Base-by-base conservation (phyloP, 192 early-diverging fungal genomes). In the Rhizophagus prolifer region DNA sequence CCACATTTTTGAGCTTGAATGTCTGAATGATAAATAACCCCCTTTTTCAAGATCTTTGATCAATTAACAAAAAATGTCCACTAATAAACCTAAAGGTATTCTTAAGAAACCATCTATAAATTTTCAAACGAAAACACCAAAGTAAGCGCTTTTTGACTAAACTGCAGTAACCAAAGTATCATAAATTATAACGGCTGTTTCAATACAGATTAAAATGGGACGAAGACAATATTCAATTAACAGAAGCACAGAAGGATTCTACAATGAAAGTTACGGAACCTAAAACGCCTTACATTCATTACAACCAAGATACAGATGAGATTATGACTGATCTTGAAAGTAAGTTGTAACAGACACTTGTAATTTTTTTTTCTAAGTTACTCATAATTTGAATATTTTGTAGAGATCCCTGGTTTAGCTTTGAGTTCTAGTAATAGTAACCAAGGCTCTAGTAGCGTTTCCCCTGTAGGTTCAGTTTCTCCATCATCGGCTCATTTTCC, bases 201-300 rank as follows among this genome's bases (percentile, higher is more conserved):
- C 71, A 21, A 74, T 36, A 65, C 78, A 91, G 95, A 62, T 84
- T 97, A 79, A 91, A 89, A 74, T 97, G 96, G 95, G 95, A 97
- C 81, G 96, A 99, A 85, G 95, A 96, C 78, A 97, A 95, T 82
- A 74, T 99, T 54, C 85, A 88, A 77, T 82, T 95, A 6, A 96
- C 95, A 1, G 97, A 99, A 80, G 89, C 93, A 6, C 90, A 95
- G 79, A 96, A 96, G 82, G 90, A 91, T 70, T 85, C 92, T 23
- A 97, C 92, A 41, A 99, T 99, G 98, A 98, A 98, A 84, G 94
- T 98, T 8, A 89, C 91, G 46, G 97, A 99, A 80, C 97, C 96
- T 28, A 95, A 94, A 83, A 99, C 98, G 1, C 98, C 98, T 0
- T 99, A 86, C 73, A 93, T 99, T 71, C 91, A 90, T 70, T 98